These are phyloP conservation scores for Macrophomina pseudophaseolina DNA, from an alignment of 2,329 filamentous ascomycete genomes.

Conservation along the genomic window DNA sequence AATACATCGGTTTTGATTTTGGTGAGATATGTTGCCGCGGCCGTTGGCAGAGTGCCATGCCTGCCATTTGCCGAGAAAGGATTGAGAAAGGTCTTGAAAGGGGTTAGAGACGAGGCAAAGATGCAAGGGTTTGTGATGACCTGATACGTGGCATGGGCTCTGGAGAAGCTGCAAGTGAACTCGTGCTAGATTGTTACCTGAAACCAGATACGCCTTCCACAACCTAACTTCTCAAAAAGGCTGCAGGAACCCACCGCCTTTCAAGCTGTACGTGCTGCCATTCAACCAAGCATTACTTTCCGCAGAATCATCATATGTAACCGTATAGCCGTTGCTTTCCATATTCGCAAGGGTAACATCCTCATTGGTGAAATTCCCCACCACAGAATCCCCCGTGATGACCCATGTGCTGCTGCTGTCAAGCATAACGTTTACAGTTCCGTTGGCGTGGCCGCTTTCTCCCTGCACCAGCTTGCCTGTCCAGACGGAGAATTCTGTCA, in stretches of 20 bases:
- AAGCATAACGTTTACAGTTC: background rate
- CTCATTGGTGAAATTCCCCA: background rate
- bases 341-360: background rate
- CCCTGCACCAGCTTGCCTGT: background rate
- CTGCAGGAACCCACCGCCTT: background rate
- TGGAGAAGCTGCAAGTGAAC: background rate
- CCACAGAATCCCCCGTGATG: background rate
- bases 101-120: background rate
- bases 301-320: background rate
- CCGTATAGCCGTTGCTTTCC: background rate
- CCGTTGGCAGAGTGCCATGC: background rate
- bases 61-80: background rate
- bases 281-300: constrained; percentile 11
- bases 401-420: background rate
- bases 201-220: too few relatives aligned
- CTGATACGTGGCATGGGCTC: background rate
- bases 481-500: constrained; percentile 7
- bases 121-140: background rate
- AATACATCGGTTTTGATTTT: too few relatives aligned
- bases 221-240: background rate
- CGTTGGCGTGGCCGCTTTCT: background rate
- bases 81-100: background rate
- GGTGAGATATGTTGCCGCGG: background rate
- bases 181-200: background rate
- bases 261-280: background rate